Percentiles rank a stretch among this genome's conserved stretches.
Evolutionary conservation across 2,329 filamentous ascomycete genomes (phyloP).

Genomic region (Trichophyton simii): DNA sequence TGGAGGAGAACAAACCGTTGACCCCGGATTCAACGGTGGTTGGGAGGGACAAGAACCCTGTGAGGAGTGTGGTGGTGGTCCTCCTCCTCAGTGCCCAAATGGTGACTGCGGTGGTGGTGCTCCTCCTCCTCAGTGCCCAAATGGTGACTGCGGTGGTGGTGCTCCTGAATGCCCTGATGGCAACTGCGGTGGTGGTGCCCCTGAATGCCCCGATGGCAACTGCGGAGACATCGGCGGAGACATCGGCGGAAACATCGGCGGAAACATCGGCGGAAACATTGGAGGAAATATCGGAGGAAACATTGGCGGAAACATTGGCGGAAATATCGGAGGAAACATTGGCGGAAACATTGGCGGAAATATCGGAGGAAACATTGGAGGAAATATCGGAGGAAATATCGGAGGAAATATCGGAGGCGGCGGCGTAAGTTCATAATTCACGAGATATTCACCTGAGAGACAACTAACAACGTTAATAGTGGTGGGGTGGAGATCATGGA

Average conservation of each 20-base stretch:
- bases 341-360: constrained; percentile 14
- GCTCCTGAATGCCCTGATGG: neutral
- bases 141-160: neutral
- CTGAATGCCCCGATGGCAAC: neutral
- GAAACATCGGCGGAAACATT: neutral
- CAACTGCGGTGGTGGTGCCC: neutral
- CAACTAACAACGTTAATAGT: constrained; percentile 14
- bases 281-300: constrained; percentile 12
- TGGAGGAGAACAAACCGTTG: neutral
- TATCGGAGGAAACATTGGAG: neutral
- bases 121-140: no score
- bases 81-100: no score
- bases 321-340: neutral
- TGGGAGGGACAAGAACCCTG: no score
- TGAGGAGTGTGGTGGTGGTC: no score
- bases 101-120: neutral
- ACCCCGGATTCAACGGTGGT: no score
- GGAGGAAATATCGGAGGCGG: no score
- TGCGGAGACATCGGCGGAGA: constrained; percentile 2
- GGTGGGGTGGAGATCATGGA: constrained; percentile 30
- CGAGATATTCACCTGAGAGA: neutral
- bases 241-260: constrained; percentile 11
- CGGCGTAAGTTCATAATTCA: constrained; percentile 6
- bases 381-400: neutral
- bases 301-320: neutral